Conservation (phyloP, 192 early-diverging fungal genomes). For the Jimgerdemannia flammicorona region DNA sequence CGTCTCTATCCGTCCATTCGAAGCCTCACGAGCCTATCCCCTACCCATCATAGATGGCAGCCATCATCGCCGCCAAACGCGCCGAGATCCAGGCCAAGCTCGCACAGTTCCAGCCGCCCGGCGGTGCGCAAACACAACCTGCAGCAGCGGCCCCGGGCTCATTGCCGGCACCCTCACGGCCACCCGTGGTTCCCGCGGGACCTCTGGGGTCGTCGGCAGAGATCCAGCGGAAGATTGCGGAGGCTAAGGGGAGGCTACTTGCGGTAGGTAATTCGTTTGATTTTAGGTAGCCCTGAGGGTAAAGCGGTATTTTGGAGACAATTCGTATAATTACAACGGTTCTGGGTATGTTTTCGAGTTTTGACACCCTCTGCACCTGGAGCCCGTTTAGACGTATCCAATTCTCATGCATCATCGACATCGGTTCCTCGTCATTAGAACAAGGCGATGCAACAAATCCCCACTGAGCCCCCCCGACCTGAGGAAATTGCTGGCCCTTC, state of each 20-base stretch:
- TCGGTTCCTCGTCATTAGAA: background rate
- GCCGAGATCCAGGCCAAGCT: constrained; percentile 63
- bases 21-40: background rate
- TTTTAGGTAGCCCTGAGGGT: background rate
- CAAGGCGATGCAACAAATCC: constrained; percentile 4
- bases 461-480: background rate
- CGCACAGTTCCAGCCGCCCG: constrained; percentile 48
- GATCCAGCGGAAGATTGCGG: constrained; percentile 47
- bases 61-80: constrained; percentile 36
- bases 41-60: background rate
- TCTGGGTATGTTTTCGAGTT: background rate
- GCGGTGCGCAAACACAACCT: constrained; percentile 7
- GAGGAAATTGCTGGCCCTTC: constrained; percentile 2
- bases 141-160: constrained; percentile 16
- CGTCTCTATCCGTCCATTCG: background rate
- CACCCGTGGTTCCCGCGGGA: constrained; percentile 37
- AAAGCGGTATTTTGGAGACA: background rate
- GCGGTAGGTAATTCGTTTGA: background rate
- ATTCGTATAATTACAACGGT: background rate
- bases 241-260: constrained; percentile 30
- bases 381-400: background rate
- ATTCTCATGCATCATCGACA: background rate
- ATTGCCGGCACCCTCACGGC: constrained; percentile 27
- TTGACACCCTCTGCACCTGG: background rate
- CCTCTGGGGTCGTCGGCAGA: constrained; percentile 17